These are phyloP conservation scores for Mycena kentingensis DNA, from an alignment of 768 basidiomycete species.

Conservation along the genomic window DNA sequence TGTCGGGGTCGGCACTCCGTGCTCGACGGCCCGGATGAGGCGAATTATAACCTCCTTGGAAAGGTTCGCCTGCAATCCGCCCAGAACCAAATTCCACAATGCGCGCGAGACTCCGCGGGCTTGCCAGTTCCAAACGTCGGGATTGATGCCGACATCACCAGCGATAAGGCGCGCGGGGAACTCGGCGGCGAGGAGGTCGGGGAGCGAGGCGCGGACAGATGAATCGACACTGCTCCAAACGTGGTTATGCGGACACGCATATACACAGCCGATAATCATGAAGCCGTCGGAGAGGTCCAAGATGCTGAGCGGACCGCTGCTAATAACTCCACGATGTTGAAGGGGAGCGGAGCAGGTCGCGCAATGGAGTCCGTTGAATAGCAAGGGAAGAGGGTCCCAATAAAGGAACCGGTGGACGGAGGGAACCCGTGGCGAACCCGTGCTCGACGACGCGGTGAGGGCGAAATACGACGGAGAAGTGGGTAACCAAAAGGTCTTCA, in stretches of 20 bases:
- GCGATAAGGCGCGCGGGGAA: slow-evolving; percentile 68
- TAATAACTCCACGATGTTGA: slow-evolving; percentile 69
- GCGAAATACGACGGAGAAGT: slow-evolving; percentile 77
- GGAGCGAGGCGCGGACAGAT: slow-evolving; percentile 70
- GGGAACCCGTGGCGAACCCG: slow-evolving; percentile 54
- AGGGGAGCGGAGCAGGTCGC: slow-evolving; percentile 64
- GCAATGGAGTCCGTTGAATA: slow-evolving; percentile 81
- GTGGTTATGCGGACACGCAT: slow-evolving; percentile 66
- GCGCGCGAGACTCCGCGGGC: slow-evolving; percentile 69
- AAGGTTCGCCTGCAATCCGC: slow-evolving; percentile 58
- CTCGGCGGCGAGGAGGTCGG: slow-evolving; percentile 68
- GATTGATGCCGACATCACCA: slow-evolving; percentile 57
- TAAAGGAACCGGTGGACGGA: slow-evolving; percentile 81
- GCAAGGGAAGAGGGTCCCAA: slow-evolving; percentile 83
- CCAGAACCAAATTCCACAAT: slow-evolving; percentile 74
- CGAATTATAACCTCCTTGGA: slow-evolving; percentile 62
- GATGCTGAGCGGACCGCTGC: slow-evolving; percentile 72
- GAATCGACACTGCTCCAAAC: slow-evolving; percentile 73
- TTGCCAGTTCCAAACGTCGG: slow-evolving; percentile 76
- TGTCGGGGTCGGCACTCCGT: slow-evolving; percentile 43
- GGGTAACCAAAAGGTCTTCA: slow-evolving; percentile 85
- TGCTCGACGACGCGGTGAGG: slow-evolving; percentile 70
- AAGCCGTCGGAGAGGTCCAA: slow-evolving; percentile 81
- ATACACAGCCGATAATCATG: slow-evolving; percentile 85
- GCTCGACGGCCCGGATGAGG: slow-evolving; percentile 60